These are phyloP conservation scores for Metschnikowia santaceciliae DNA, from an alignment of 805 yeast genomes.

Conservation along the genomic window DNA sequence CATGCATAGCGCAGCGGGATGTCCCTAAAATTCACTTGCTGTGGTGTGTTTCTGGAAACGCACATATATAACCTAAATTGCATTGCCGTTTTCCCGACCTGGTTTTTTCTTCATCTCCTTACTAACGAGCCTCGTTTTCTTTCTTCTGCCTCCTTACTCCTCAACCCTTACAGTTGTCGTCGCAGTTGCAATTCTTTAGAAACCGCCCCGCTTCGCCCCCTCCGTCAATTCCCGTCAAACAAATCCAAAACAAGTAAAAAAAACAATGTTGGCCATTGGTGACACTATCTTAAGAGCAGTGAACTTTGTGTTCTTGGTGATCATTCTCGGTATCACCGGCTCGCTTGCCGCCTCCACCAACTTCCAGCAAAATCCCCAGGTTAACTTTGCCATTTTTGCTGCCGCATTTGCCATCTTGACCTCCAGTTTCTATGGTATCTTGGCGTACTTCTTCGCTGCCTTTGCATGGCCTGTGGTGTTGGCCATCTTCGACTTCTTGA, in stretches of 20 bases:
- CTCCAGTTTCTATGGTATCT: slow-evolving; percentile 72
- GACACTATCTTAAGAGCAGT: slow-evolving; percentile 71
- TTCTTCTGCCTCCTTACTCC: not conserved
- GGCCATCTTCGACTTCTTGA: slow-evolving; percentile 76
- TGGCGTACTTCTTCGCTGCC: slow-evolving; percentile 71
- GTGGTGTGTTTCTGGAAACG: slow-evolving; percentile 10
- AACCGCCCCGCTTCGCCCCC: not conserved
- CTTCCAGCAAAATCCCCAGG: slow-evolving; percentile 63
- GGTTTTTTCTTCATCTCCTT: slow-evolving; percentile 5
- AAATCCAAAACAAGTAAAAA: not conserved
- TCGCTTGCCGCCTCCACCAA: slow-evolving; percentile 69
- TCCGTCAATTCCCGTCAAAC: not conserved
- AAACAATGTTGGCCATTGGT: slow-evolving; percentile 59
- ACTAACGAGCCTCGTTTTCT: not conserved
- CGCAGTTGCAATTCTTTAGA: not conserved
- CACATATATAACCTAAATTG: slow-evolving; percentile 4
- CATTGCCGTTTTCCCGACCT: not conserved
- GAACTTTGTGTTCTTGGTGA: slow-evolving; percentile 71
- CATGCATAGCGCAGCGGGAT: slow-evolving; percentile 8
- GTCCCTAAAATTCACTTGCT: slow-evolving; percentile 11
- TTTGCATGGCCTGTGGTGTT: slow-evolving; percentile 85
- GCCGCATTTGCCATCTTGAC: slow-evolving; percentile 82
- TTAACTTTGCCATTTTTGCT: slow-evolving; percentile 83
- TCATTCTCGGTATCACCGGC: slow-evolving; percentile 83
- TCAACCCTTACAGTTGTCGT: not conserved